Percentiles rank a stretch among this genome's conserved stretches.
Evolutionary conservation across 257 asterid genomes (phyloP).

Genomic region (Pogostemon cablin): DNA sequence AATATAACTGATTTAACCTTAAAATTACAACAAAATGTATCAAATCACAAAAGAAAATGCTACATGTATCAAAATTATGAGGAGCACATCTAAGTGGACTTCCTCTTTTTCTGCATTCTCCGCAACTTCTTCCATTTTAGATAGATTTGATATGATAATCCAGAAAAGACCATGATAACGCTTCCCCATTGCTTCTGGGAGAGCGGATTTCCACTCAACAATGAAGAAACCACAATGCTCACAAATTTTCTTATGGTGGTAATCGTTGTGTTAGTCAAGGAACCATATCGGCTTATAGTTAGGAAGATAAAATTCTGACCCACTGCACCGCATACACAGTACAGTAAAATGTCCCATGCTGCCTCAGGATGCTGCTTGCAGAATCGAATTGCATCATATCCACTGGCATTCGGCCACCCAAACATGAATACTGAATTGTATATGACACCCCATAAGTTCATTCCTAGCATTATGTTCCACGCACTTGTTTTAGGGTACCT

Average conservation of each 20-base stretch:
- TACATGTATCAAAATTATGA: conserved; percentile 24
- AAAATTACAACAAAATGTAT: conserved; percentile 15
- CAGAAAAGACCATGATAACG: conserved; percentile 88
- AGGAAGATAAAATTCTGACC: conserved; percentile 93
- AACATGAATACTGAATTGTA: conserved; percentile 90
- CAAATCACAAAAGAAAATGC: not conserved
- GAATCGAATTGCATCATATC: conserved; percentile 77
- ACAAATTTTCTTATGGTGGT: conserved; percentile 96
- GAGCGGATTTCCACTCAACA: conserved; percentile 86
- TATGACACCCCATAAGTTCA: conserved; percentile 97
- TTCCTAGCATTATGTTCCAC: conserved; percentile 97
- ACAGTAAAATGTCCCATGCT: conserved; percentile 91
- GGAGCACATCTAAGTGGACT: conserved; percentile 44
- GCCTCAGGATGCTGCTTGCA: conserved; percentile 94
- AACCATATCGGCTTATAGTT: conserved; percentile 91
- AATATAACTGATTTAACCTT: conserved; percentile 24
- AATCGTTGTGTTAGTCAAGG: conserved; percentile 93
- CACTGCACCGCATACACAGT: conserved; percentile 93
- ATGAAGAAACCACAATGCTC: conserved; percentile 93
- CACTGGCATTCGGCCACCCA: conserved; percentile 81
- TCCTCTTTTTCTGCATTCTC: conserved; percentile 71
- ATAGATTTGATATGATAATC: conserved; percentile 87
- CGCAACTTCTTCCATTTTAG: conserved; percentile 80
- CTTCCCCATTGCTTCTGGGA: conserved; percentile 89
- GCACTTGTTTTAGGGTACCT: conserved; percentile 95